These are phyloP conservation scores for Picea mariana DNA, from an alignment of 83 land plant genomes.

Conservation along the genomic window DNA sequence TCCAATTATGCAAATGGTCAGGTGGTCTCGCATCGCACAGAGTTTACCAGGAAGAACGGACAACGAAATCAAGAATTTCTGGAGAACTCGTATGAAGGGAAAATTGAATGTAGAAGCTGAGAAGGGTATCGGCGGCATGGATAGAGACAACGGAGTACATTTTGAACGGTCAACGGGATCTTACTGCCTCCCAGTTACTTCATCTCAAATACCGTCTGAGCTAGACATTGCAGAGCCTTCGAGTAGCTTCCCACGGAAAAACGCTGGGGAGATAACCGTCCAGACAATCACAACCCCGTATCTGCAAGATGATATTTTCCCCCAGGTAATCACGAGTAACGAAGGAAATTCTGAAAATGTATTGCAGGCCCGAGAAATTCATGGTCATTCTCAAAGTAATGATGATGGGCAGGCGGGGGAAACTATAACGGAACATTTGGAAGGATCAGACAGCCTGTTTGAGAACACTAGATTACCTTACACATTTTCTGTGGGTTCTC, in stretches of 20 bases:
- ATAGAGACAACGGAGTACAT: background rate
- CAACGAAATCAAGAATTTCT: background rate
- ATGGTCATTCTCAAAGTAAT: background rate
- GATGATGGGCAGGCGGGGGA: background rate
- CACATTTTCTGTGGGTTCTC: background rate
- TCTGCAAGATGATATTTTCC: too few species aligned
- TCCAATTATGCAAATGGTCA: background rate
- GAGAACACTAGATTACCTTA: background rate
- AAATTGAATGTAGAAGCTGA: background rate
- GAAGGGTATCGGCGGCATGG: too few species aligned
- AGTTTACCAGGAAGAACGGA: conserved; percentile 13
- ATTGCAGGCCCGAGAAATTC: background rate
- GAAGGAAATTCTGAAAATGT: background rate
- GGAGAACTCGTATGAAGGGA: conserved; percentile 2
- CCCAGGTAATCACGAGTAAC: background rate
- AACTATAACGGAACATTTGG: background rate
- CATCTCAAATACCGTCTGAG: background rate
- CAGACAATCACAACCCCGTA: too few species aligned
- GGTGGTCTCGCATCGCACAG: conserved; percentile 8
- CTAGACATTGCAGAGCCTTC: background rate
- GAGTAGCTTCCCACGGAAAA: background rate
- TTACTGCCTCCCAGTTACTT: background rate
- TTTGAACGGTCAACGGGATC: background rate
- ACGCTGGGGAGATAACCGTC: background rate
- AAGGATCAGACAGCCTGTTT: background rate